Evolutionary conservation across 2,329 filamentous ascomycete species (phyloP).

Genomic region (Neonectria punicea): DNA sequence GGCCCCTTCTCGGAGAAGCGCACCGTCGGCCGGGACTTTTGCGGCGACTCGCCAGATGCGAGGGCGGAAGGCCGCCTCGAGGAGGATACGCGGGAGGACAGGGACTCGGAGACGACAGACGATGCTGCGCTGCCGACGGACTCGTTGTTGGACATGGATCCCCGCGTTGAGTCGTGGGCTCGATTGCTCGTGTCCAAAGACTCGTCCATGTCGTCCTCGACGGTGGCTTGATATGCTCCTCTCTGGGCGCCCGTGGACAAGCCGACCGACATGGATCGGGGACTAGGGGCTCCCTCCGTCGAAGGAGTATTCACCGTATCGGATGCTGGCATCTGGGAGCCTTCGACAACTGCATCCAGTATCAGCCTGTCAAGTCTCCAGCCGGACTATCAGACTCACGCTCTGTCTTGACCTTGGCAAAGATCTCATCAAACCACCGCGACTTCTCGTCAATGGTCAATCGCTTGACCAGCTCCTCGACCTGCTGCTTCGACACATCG

Average conservation of each 20-base stretch:
- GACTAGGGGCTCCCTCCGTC: constrained; percentile 35
- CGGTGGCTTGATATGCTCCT: constrained; percentile 29
- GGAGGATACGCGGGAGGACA: constrained; percentile 29
- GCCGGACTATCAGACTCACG: constrained; percentile 25
- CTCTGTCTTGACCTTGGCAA: constrained; percentile 42
- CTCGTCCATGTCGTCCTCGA: constrained; percentile 32
- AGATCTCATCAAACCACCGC: constrained; percentile 41
- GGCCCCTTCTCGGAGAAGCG: constrained; percentile 46
- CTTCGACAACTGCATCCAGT: constrained; percentile 32
- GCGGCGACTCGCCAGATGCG: constrained; percentile 9
- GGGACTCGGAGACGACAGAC: constrained; percentile 36
- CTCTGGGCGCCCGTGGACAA: constrained; percentile 7
- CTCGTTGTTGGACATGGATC: constrained; percentile 15
- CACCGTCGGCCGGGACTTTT: constrained; percentile 42
- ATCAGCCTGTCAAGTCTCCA: not conserved
- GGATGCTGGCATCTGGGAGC: constrained; percentile 5
- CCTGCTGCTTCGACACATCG: constrained; percentile 42
- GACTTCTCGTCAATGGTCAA: constrained; percentile 41
- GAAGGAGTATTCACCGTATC: constrained; percentile 31
- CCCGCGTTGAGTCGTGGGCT: not conserved
- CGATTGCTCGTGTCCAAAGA: constrained; percentile 3
- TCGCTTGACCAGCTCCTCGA: constrained; percentile 38
- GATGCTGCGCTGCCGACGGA: constrained; percentile 30
- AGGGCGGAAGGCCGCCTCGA: constrained; percentile 20
- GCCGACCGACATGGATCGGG: constrained; percentile 26